Conservation (phyloP, 2,329 filamentous ascomycete species). For the Stylonectria norvegica region DNA sequence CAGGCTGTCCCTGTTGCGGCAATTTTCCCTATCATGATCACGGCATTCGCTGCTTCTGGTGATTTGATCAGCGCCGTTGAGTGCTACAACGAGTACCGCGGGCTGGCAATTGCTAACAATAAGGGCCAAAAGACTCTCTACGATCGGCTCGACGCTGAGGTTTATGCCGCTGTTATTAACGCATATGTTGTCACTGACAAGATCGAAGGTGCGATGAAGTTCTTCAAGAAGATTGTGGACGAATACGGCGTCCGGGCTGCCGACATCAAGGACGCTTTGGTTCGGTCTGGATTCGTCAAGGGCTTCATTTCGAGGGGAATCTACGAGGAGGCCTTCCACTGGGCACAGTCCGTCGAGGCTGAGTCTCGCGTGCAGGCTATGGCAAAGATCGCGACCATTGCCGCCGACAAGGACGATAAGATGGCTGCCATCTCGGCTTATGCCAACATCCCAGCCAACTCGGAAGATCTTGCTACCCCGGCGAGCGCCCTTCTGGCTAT, state of each 20-base stretch:
- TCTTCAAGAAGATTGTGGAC: constrained; percentile 74
- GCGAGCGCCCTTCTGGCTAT: constrained; percentile 83
- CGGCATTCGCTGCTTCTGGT: constrained; percentile 78
- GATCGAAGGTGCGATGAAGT: constrained; percentile 75
- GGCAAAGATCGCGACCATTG: constrained; percentile 68
- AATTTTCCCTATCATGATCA: constrained; percentile 90
- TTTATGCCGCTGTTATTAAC: constrained; percentile 89
- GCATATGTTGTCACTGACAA: constrained; percentile 83
- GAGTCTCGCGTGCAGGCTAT: constrained; percentile 61
- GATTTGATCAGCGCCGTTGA: constrained; percentile 87
- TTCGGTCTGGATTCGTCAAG: constrained; percentile 73
- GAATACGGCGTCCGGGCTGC: constrained; percentile 56
- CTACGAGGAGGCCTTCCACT: constrained; percentile 69
- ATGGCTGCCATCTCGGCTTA: constrained; percentile 67
- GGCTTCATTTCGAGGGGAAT: constrained; percentile 69
- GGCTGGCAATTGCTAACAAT: constrained; percentile 80
- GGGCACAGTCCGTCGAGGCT: constrained; percentile 63
- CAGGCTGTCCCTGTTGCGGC: constrained; percentile 71
- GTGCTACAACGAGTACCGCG: constrained; percentile 92
- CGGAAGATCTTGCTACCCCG: constrained; percentile 51
- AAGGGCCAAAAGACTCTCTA: constrained; percentile 65
- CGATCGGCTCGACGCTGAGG: constrained; percentile 72
- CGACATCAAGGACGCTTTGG: constrained; percentile 67
- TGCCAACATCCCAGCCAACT: constrained; percentile 51
- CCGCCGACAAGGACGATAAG: constrained; percentile 75